Evolutionary conservation across 225 moss, liverwort and hornwort species (phyloP), one percentile per base, ranked within the genome.

Genomic region (Marchantia paleacea): DNA sequence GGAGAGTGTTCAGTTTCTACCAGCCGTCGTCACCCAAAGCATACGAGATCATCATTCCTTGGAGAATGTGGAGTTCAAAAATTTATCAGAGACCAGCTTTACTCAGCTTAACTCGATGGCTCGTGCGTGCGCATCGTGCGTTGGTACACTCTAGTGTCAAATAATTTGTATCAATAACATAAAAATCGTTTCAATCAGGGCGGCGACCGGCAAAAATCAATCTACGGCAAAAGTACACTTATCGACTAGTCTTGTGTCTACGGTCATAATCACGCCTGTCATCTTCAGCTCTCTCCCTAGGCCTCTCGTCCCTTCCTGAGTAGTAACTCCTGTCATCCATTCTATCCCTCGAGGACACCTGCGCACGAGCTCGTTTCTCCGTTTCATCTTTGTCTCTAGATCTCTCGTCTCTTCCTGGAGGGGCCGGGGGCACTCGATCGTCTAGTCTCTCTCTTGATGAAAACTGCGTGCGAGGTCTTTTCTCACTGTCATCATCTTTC

Each of bases 401-500:
- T 20, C 64, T 64, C 64, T 64, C 64, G 24, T 64, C 64, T 64
- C 64, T 64, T 64, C 64, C 64, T 64, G 64, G 64, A 64, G 22
- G 64, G 10, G n/a, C 3, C 55, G 3, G 55, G 39, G 39, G 39
- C 39, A 39, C 39, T 57, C 57, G 57, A 20, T 64, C 64, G 10
- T 64, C 64, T 13, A 64, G 16, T 24, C 64, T 64, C 64, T 64
- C 64, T 8, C 64, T 20, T 20, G 64, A 64, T 24, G 64, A 64
- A 25, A 64, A 64, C 64, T 64, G 64, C 64, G n/a, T 20, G 9
- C 64, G 64, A 20, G 64, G 24, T 64, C 10, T 20, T 25, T 8
- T 64, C 64, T 64, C 64, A 64, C 24, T 64, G 64, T 64, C 64
- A 64, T 64, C 64, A 64, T 64, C 64, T 20, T 64, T 64, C 64